A percentile compares a stretch with the other conserved stretches of the same genome.
Conservation (phyloP, 768 basidiomycete species). For the Clitopilus hobsonii region DNA sequence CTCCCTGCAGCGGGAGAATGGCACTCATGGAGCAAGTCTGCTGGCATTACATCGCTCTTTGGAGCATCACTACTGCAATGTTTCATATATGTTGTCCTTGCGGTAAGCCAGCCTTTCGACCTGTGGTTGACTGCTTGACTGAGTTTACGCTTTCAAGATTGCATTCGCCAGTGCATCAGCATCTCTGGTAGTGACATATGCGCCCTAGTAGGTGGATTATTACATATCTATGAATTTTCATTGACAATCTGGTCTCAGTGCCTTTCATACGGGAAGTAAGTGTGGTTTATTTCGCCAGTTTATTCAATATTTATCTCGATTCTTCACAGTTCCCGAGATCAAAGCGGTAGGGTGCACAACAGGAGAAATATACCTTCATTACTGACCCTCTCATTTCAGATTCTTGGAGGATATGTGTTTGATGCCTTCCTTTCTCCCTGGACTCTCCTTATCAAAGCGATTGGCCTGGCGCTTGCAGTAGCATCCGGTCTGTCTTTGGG, state of each 20-base stretch:
- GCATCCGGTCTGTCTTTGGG: slow-evolving; percentile 83
- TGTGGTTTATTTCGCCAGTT: slow-evolving; percentile 2
- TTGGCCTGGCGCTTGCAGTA: slow-evolving; percentile 80
- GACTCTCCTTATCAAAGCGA: slow-evolving; percentile 80
- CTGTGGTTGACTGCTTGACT: background rate
- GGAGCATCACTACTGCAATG: slow-evolving; percentile 61
- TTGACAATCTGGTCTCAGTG: slow-evolving; percentile 31
- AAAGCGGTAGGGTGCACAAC: slow-evolving; percentile 52
- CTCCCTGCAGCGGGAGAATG: slow-evolving; percentile 59
- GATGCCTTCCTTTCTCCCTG: slow-evolving; percentile 83
- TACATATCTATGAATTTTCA: background rate
- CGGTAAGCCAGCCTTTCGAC: slow-evolving; percentile 36
- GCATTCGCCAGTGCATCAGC: slow-evolving; percentile 62
- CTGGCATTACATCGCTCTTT: slow-evolving; percentile 49
- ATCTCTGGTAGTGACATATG: slow-evolving; percentile 57
- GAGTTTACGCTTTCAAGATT: slow-evolving; percentile 32
- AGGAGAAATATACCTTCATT: background rate
- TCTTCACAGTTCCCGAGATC: slow-evolving; percentile 62
- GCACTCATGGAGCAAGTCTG: slow-evolving; percentile 63
- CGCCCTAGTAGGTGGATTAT: slow-evolving; percentile 60
- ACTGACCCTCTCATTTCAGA: slow-evolving; percentile 31
- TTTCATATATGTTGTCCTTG: slow-evolving; percentile 57
- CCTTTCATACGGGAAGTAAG: slow-evolving; percentile 79
- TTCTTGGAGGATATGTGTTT: slow-evolving; percentile 81
- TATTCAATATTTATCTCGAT: background rate